Conservation (phyloP, 139 green algal genomes). For the Picochlorum sp. region DNA sequence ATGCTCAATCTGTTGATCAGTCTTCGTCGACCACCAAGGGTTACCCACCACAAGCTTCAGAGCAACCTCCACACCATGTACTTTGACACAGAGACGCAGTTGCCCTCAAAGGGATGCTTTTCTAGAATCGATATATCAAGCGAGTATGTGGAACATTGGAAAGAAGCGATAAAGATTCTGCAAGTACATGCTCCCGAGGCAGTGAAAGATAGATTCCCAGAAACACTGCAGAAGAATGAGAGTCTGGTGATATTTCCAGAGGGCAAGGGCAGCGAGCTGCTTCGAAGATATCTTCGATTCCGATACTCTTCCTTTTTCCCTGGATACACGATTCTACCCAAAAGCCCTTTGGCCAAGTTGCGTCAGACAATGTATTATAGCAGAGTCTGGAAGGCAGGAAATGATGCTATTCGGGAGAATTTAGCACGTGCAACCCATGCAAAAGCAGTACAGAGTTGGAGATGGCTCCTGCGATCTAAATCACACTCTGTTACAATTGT, state of each 20-base stretch:
- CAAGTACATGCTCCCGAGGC: background rate
- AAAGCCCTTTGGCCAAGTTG: no score
- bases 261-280: no score
- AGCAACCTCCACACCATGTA: background rate
- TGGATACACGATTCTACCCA: no score
- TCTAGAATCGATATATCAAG: background rate
- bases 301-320: no score
- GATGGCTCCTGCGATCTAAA: background rate
- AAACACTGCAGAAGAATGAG: no score
- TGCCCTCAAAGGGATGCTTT: background rate
- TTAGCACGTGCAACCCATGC: background rate
- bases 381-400: background rate
- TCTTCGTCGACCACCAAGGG: no score
- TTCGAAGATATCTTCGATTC: no score
- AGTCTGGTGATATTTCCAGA: no score
- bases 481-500: background rate
- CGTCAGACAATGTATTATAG: background rate
- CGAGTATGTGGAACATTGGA: background rate
- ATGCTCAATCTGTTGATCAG: no score
- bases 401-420: constrained; percentile 1
- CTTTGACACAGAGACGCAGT: background rate
- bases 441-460: background rate
- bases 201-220: background rate
- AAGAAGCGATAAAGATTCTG: background rate
- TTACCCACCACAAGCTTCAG: no score